Evolutionary conservation across 1,284 basidiomycete species (phyloP), one percentile per base, ranked within the genome.

Genomic region (Sporisorium sorghi): DNA sequence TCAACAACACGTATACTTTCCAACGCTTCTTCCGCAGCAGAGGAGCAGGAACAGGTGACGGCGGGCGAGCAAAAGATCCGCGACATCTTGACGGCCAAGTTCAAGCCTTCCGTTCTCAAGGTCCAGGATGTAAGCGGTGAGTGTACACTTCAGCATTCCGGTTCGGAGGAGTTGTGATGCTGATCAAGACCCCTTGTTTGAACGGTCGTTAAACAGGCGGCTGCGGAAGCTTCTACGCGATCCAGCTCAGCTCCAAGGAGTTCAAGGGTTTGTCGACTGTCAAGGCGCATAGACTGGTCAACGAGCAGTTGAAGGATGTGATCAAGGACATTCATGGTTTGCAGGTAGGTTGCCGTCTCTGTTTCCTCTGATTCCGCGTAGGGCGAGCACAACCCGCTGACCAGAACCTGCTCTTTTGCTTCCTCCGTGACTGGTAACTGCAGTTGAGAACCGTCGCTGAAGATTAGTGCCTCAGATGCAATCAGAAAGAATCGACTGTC

Each of bases 151-250:
- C 37, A 52, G 11, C 21, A 30, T 17, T 26, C 17, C 12, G n/a
- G n/a, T n/a, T n/a, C n/a, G n/a, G n/a, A n/a, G n/a, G n/a, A n/a
- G n/a, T n/a, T n/a, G n/a, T n/a, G n/a, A n/a, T n/a, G n/a, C n/a
- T n/a, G n/a, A n/a, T n/a, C n/a, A n/a, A n/a, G n/a, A n/a, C 14
- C 44, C 2, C 6, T 46, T 28, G 24, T 14, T 9, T 7, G 35
- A 37, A 17, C 17, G 15, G 37, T 37, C 35, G 35, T 10, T 5
- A n/a, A n/a, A 33, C 48, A 82, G 81, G 95, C 58, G 96, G 96
- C 30, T 99, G 96, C 83, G 97, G 96, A 12, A 89, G 91, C 3
- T 99, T 99, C 86, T 99, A 97, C 83, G 92, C 94, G 40, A 97
- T 99, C 74, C 88, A 90, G 39, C 92, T 99, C 68, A 89, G 91